Base-by-base conservation (phyloP, 1,139 yeast genomes). In the Starmera stellimalicola region DNA sequence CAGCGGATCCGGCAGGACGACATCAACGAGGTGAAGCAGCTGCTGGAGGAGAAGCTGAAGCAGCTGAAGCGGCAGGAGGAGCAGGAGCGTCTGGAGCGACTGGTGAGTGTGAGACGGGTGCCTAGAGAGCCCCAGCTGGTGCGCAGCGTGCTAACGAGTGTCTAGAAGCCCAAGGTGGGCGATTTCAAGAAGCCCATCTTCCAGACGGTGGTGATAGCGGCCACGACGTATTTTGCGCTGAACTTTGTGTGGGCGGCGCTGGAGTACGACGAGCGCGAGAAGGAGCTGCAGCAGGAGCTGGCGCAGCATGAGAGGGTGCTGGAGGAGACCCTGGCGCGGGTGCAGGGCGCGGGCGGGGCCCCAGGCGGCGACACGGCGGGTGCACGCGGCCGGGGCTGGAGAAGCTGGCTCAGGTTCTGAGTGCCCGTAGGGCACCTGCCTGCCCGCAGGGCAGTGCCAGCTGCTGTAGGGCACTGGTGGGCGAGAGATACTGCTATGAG, bases 191-290 rank as follows among this genome's bases (percentile, higher is more conserved):
- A 43, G 33, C 50, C 50, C 6, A 34, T 45, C n/a, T 28, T 42
- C 4, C 26, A 37, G 26, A 39, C 45, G 1, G 27, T 44, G 2
- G 40, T 38, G 7, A 37, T 44, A 12, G 43, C 38, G 0, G 41
- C 46, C 4, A 40, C 44, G 1, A 44, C 45, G 1, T 58, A 56
- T 32, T 35, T 58, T 26, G 33, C 45, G 2, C 44, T 44, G 23
- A 60, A 58, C 27, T 47, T 42, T 27, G 22, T 44, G 1, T 58
- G 62, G 62, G 54, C 62, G 60, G 44, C 45, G 25, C 33, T 54
- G 22, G 60, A 55, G 37, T 51, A 48, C 31, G 48, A 50, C 2
- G 53, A 49, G 32, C 48, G 48, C 14, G 62, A 58, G 30, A 28
- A 33, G 7, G 52, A 47, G 8, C 36, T 44, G 2, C 26, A 36